Evolutionary conservation across 768 basidiomycete genomes (phyloP).

Genomic region (Termitomyces sp.): DNA sequence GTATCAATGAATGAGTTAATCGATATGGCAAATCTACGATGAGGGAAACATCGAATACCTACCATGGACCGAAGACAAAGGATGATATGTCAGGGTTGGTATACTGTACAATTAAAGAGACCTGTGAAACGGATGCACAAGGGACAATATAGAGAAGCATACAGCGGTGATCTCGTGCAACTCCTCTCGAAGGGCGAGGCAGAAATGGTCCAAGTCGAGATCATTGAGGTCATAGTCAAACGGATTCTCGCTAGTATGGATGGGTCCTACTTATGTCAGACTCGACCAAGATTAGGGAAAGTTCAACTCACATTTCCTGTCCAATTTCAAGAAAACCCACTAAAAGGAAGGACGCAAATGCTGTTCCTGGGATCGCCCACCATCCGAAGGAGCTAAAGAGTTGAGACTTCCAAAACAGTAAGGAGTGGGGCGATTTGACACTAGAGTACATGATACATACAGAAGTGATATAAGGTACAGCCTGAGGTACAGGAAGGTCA

Average conservation of each 20-base stretch:
- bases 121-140: neutral
- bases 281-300: too few species aligned
- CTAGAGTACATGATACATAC: slow-evolving; percentile 27
- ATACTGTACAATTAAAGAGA: slow-evolving; percentile 33
- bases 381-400: slow-evolving; percentile 35
- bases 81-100: slow-evolving; percentile 46
- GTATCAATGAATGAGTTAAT: neutral
- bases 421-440: slow-evolving; percentile 13
- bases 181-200: slow-evolving; percentile 61
- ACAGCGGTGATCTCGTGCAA: slow-evolving; percentile 72
- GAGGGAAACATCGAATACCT: slow-evolving; percentile 2
- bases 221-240: slow-evolving; percentile 69
- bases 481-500: slow-evolving; percentile 12
- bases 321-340: slow-evolving; percentile 69
- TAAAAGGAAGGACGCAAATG: slow-evolving; percentile 60
- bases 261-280: too few species aligned
- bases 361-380: slow-evolving; percentile 56
- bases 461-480: slow-evolving; percentile 30
- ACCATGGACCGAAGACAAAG: slow-evolving; percentile 51
- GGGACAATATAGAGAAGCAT: slow-evolving; percentile 21
- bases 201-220: slow-evolving; percentile 68
- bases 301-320: slow-evolving; percentile 51
- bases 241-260: slow-evolving; percentile 55
- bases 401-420: slow-evolving; percentile 42
- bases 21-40: neutral